Evolutionary conservation across 352 stramenopile genomes (phyloP).

Genomic region (Thalassiosira livingstoniorum): DNA sequence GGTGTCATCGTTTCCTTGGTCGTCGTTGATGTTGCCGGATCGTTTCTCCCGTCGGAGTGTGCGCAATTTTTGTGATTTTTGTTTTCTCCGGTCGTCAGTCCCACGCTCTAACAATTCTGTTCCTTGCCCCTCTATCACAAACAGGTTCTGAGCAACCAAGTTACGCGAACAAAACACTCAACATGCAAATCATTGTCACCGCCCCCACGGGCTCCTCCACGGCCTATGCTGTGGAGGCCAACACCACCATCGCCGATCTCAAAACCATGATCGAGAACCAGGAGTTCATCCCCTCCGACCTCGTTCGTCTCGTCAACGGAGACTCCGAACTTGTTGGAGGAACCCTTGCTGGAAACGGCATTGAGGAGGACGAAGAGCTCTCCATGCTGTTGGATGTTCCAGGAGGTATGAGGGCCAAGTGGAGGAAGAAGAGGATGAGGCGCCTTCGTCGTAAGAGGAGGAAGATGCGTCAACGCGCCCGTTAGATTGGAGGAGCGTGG

Average conservation of each 20-base stretch:
- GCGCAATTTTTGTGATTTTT: not conserved
- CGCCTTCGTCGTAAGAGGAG: conserved; percentile 96
- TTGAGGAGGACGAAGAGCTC: conserved; percentile 92
- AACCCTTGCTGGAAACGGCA: conserved; percentile 91
- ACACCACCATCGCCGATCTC: conserved; percentile 92
- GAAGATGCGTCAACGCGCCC: conserved; percentile 99
- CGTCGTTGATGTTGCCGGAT: too few relatives aligned
- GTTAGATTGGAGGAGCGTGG: conserved; percentile 86
- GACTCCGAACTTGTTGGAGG: conserved; percentile 85
- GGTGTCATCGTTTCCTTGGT: too few relatives aligned
- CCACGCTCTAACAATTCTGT: conserved; percentile 4
- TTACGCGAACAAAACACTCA: conserved; percentile 46
- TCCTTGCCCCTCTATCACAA: not conserved
- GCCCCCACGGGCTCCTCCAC: conserved; percentile 77
- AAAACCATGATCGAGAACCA: conserved; percentile 94
- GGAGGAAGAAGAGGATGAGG: conserved; percentile 98
- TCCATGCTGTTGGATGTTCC: conserved; percentile 92
- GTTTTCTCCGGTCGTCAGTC: not conserved
- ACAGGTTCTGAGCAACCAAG: conserved; percentile 78
- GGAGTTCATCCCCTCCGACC: conserved; percentile 91
- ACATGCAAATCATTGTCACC: conserved; percentile 95
- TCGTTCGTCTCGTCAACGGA: conserved; percentile 91
- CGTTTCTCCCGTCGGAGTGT: too few relatives aligned
- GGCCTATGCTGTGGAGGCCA: conserved; percentile 83
- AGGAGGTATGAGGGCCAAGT: conserved; percentile 96